Conservation (phyloP, 2,329 filamentous ascomycete genomes). For the Aspergillus sergii region DNA sequence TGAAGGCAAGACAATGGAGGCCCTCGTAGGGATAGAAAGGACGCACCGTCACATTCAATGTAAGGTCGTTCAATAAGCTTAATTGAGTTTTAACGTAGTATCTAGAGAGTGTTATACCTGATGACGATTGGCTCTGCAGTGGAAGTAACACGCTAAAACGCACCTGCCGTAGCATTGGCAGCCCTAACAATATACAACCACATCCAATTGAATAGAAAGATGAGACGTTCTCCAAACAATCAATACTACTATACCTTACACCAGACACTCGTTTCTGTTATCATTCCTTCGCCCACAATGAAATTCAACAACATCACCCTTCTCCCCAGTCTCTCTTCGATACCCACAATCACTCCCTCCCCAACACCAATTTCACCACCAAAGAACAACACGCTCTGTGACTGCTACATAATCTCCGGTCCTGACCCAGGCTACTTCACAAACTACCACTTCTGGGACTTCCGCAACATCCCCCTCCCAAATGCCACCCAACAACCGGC, state of each 20-base stretch:
- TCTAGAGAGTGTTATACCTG: too few species aligned
- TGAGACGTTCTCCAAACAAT: neutral
- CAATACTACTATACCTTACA: neutral
- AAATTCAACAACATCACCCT: neutral
- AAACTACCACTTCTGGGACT: conserved; percentile 56
- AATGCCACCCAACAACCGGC: neutral
- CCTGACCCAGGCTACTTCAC: conserved; percentile 51
- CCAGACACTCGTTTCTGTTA: neutral
- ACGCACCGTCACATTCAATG: neutral
- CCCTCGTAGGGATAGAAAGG: neutral
- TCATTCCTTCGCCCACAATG: neutral
- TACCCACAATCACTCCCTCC: neutral
- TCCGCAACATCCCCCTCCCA: conserved; percentile 43
- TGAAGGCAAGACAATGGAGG: neutral
- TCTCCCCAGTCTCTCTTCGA: neutral
- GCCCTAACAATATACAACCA: neutral
- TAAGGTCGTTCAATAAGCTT: neutral
- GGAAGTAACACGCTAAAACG: neutral
- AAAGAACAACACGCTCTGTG: conserved; percentile 31
- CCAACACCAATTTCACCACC: neutral
- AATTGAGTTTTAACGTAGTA: neutral
- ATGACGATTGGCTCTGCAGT: too few species aligned
- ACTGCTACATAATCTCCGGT: conserved; percentile 51
- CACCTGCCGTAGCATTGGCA: neutral
- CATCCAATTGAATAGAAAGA: neutral